Evolutionary conservation across 2,329 filamentous ascomycete species (phyloP).

Genomic region (Stenocarpella maydis): DNA sequence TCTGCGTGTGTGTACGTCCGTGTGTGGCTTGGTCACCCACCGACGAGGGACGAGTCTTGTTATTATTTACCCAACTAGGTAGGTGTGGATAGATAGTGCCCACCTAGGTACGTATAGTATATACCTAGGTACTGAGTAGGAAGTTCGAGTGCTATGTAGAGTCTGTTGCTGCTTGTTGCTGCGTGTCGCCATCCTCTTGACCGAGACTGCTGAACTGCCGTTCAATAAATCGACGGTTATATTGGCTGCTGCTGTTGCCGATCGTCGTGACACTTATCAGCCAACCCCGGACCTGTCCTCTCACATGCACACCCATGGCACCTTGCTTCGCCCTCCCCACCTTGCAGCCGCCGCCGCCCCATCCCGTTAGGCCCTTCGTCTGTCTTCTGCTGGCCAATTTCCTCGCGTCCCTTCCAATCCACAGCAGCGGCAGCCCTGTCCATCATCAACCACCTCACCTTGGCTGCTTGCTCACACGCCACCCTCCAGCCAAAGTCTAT

Average conservation of each 20-base stretch:
- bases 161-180: too few relatives aligned
- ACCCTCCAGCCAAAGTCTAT: constrained; percentile 17
- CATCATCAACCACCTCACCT: neutral
- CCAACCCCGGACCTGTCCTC: neutral
- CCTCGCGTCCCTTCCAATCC: constrained; percentile 18
- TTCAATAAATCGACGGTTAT: too few relatives aligned
- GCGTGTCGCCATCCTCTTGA: too few relatives aligned
- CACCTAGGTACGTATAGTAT: too few relatives aligned
- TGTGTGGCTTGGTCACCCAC: constrained; percentile 21
- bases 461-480: constrained; percentile 4
- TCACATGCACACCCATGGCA: neutral
- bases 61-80: neutral
- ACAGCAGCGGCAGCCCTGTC: constrained; percentile 3
- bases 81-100: too few relatives aligned
- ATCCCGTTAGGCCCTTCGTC: constrained; percentile 21
- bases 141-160: too few relatives aligned
- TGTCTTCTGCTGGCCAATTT: constrained; percentile 17
- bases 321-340: neutral
- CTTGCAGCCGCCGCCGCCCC: constrained; percentile 20
- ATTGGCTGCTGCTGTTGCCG: constrained; percentile 8
- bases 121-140: too few relatives aligned
- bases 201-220: too few relatives aligned
- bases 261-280: constrained; percentile 20
- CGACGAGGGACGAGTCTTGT: constrained; percentile 7
- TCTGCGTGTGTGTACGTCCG: neutral